Evolutionary conservation across 495 filamentous ascomycete species (phyloP).

Genomic region (Penicillium flavigenum): DNA sequence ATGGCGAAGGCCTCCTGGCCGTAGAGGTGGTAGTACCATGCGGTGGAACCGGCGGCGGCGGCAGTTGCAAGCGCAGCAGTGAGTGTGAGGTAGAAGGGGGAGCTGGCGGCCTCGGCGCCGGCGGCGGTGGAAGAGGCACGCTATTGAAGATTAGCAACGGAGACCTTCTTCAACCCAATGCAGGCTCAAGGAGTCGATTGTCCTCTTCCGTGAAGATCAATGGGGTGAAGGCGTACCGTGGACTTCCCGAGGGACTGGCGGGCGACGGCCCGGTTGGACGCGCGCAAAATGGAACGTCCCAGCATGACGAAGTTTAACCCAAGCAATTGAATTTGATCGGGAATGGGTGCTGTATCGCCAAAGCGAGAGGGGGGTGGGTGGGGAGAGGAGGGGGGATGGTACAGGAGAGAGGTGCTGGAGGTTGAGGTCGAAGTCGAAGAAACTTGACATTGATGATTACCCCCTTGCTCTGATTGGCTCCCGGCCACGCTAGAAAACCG

Average conservation of each 20-base stretch:
- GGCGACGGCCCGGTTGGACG: constrained; percentile 72
- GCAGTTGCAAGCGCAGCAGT: constrained; percentile 80
- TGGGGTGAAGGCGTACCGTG: constrained; percentile 46
- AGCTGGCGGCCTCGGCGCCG: constrained; percentile 50
- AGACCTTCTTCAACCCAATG: constrained; percentile 2
- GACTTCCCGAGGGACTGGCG: constrained; percentile 51
- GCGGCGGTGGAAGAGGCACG: constrained; percentile 50
- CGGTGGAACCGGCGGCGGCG: constrained; percentile 80
- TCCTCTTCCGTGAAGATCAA: constrained; percentile 30
- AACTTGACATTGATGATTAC: constrained; percentile 46
- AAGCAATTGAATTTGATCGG: constrained; percentile 36
- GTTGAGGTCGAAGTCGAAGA: constrained; percentile 44
- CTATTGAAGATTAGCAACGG: constrained; percentile 34
- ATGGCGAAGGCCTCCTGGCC: constrained; percentile 81
- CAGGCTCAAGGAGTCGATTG: constrained; percentile 31
- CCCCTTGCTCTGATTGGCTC: constrained; percentile 44
- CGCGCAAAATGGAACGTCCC: constrained; percentile 78
- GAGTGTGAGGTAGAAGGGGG: constrained; percentile 65
- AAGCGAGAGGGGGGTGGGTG: constrained; percentile 33
- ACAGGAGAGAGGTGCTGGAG: constrained; percentile 40
- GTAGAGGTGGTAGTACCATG: constrained; percentile 95
- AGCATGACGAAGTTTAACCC: constrained; percentile 64
- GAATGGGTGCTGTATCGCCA: constrained; percentile 31
- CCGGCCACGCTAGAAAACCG: constrained; percentile 11
- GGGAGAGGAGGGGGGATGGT: constrained; percentile 29